phyloP scores from a whole-genome alignment of 1,284 basidiomycete genomes.

The Apiotrichum akiyoshidainum region DNA sequence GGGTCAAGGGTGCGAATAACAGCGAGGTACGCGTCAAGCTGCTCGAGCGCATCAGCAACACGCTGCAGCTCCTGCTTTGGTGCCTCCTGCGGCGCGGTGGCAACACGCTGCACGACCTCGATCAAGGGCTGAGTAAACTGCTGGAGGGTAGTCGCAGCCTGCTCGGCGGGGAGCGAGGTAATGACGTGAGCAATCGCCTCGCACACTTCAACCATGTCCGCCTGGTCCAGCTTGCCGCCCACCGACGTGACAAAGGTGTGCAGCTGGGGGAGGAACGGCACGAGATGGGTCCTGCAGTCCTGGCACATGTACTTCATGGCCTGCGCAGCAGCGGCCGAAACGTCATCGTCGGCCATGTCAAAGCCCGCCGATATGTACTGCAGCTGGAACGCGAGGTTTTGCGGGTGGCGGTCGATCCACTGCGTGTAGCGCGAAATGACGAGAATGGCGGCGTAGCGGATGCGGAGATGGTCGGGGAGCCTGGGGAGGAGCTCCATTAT shows the following conservation, averaged over 20 bases:
- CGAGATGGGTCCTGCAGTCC: slow-evolving; percentile 92
- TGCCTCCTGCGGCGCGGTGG: slow-evolving; percentile 44
- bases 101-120: slow-evolving; percentile 51
- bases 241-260: slow-evolving; percentile 80
- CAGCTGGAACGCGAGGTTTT: slow-evolving; percentile 79
- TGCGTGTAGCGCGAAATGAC: slow-evolving; percentile 95
- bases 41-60: slow-evolving; percentile 76
- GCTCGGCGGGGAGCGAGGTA: slow-evolving; percentile 76
- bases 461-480: slow-evolving; percentile 83
- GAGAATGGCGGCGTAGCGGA: slow-evolving; percentile 91
- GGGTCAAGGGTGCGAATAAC: slow-evolving; percentile 76
- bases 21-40: slow-evolving; percentile 79
- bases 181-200: slow-evolving; percentile 95
- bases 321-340: slow-evolving; percentile 90
- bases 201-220: slow-evolving; percentile 86
- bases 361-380: slow-evolving; percentile 92
- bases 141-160: slow-evolving; percentile 76
- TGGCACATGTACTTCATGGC: slow-evolving; percentile 96
- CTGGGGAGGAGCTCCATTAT: slow-evolving; percentile 93
- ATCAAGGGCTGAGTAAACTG: slow-evolving; percentile 68
- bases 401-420: slow-evolving; percentile 89
- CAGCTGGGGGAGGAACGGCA: slow-evolving; percentile 85
- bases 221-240: slow-evolving; percentile 72
- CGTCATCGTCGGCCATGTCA: slow-evolving; percentile 72
- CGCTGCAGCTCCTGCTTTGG: slow-evolving; percentile 64